Percentiles rank a stretch among this genome's conserved stretches.
Conservation (phyloP, 805 yeast genomes). For the Saccharomycopsis fermentans region DNA sequence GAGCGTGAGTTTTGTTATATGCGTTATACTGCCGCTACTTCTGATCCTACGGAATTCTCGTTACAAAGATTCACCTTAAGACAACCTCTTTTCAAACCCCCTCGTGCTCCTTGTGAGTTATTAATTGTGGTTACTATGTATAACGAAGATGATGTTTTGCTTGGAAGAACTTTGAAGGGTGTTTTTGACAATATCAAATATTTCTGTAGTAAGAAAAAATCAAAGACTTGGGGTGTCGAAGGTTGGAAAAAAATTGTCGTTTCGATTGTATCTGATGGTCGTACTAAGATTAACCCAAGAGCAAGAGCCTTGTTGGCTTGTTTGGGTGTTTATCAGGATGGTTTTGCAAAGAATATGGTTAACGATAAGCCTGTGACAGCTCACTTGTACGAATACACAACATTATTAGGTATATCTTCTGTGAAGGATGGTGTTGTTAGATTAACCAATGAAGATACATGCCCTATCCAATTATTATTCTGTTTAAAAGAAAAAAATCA, state of each 20-base stretch:
- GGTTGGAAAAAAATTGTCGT: constrained; percentile 94
- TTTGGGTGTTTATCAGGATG: constrained; percentile 89
- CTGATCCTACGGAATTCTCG: constrained; percentile 72
- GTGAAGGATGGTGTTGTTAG: constrained; percentile 60
- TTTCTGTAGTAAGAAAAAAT: constrained; percentile 53
- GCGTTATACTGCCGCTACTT: constrained; percentile 92
- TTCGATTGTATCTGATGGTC: constrained; percentile 84
- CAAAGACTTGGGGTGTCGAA: constrained; percentile 92
- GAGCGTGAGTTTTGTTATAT: constrained; percentile 63
- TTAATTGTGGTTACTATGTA: constrained; percentile 83
- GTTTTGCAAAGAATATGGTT: constrained; percentile 88
- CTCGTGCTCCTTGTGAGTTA: constrained; percentile 69
- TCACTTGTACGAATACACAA: constrained; percentile 88
- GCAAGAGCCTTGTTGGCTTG: constrained; percentile 77
- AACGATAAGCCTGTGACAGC: constrained; percentile 74
- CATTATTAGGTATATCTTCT: constrained; percentile 78
- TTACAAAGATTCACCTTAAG: constrained; percentile 62
- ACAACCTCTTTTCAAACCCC: constrained; percentile 68
- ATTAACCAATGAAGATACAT: constrained; percentile 87
- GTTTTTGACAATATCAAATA: constrained; percentile 81
- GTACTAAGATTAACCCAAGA: constrained; percentile 71
- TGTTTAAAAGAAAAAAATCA: constrained; percentile 86
- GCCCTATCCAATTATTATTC: constrained; percentile 82
- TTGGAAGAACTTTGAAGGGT: constrained; percentile 83
- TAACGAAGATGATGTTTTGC: constrained; percentile 74